Conservation (phyloP, 768 basidiomycete species). For the Leccinellum rugosiceps region DNA sequence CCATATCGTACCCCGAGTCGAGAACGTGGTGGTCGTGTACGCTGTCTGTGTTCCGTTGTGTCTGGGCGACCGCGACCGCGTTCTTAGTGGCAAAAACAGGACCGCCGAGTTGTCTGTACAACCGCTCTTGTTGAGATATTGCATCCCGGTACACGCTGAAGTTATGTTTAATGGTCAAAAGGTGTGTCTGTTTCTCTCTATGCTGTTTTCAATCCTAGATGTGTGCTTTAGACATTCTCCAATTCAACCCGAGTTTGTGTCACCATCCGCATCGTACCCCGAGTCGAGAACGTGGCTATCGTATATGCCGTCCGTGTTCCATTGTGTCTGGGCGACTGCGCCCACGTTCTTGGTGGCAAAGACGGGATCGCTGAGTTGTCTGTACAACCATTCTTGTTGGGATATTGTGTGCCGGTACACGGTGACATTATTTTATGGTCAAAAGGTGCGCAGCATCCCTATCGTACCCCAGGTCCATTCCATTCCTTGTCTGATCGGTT, state of each 20-base stretch:
- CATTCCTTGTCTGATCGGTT: not conserved
- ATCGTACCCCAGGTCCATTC: slow-evolving; percentile 80
- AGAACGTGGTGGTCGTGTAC: too few relatives aligned
- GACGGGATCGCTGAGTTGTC: slow-evolving; percentile 95
- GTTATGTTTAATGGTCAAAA: slow-evolving; percentile 87
- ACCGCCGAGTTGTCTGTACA: slow-evolving; percentile 93
- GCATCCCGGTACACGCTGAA: slow-evolving; percentile 77
- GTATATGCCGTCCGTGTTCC: too few relatives aligned
- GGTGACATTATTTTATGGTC: slow-evolving; percentile 84
- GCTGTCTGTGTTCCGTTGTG: too few relatives aligned
- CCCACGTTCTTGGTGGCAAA: slow-evolving; percentile 57
- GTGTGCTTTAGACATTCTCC: slow-evolving; percentile 61
- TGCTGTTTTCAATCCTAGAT: not conserved
- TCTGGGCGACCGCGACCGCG: not conserved
- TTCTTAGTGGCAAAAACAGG: slow-evolving; percentile 78
- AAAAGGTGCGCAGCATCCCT: slow-evolving; percentile 79
- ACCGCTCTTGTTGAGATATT: slow-evolving; percentile 82
- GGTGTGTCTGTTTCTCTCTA: slow-evolving; percentile 21
- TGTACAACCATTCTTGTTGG: slow-evolving; percentile 77
- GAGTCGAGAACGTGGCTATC: too few relatives aligned
- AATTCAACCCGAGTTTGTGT: slow-evolving; percentile 83
- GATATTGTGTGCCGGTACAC: slow-evolving; percentile 84
- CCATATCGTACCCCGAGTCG: too few relatives aligned
- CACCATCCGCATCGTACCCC: too few relatives aligned
- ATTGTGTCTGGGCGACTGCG: not conserved